Evolutionary conservation across 345 rosid genomes (phyloP).

Genomic region (Salix purpurea): DNA sequence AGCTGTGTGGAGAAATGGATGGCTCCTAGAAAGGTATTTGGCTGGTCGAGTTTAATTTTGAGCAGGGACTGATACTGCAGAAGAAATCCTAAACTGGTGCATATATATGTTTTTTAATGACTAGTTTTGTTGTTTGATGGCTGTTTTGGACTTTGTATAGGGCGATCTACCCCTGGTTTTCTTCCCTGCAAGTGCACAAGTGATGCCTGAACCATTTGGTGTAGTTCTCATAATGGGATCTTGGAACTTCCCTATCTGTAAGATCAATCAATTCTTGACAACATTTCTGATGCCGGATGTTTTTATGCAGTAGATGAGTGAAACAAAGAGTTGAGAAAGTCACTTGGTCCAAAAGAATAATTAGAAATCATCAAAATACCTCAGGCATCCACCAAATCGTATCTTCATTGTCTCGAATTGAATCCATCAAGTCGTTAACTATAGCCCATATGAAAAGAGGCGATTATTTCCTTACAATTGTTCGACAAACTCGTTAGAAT

Average conservation of each 20-base stretch:
- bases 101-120: neutral
- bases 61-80: neutral
- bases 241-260: constrained; percentile 90
- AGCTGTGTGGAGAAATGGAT: constrained; percentile 66
- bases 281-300: too few species aligned
- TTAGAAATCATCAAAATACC: too few species aligned
- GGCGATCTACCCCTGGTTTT: constrained; percentile 45
- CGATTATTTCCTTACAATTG: too few species aligned
- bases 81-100: neutral
- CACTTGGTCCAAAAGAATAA: too few species aligned
- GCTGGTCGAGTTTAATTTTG: neutral
- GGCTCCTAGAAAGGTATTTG: constrained; percentile 62
- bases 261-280: constrained; percentile 22
- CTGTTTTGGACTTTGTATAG: constrained; percentile 28
- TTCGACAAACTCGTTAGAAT: too few species aligned
- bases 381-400: too few species aligned
- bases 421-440: too few species aligned
- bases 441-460: too few species aligned
- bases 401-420: too few species aligned
- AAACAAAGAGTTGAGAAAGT: neutral
- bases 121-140: neutral
- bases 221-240: constrained; percentile 63
- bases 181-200: constrained; percentile 60
- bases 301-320: neutral
- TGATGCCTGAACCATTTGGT: constrained; percentile 71